A percentile compares a stretch with the other conserved stretches of the same genome.
phyloP scores from a whole-genome alignment of 108 stramenopile genomes.

The Epithemia pelagica region DNA sequence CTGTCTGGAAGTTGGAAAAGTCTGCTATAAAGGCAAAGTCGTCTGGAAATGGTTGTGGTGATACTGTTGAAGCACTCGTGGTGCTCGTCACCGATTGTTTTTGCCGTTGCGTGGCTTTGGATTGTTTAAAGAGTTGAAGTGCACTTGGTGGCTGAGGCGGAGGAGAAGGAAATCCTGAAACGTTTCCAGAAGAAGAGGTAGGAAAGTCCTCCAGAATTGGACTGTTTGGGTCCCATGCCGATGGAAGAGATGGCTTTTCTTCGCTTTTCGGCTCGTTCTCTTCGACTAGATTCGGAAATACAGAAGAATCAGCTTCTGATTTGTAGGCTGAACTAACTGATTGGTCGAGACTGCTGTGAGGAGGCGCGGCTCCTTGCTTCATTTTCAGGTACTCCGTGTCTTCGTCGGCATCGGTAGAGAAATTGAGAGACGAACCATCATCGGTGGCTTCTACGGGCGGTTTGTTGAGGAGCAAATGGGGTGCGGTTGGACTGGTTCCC shows the following conservation, averaged over 20 bases:
- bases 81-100: background rate
- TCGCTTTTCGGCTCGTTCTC: background rate
- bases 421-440: background rate
- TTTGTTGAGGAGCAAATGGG: constrained; percentile 4
- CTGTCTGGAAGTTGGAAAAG: background rate
- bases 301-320: background rate
- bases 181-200: background rate
- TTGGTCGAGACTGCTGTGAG: background rate
- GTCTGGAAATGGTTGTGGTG: background rate
- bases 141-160: background rate
- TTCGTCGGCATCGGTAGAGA: background rate
- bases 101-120: background rate
- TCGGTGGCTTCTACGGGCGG: constrained; percentile 1
- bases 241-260: background rate
- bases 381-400: background rate
- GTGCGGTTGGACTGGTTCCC: background rate
- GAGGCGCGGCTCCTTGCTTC: background rate
- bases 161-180: background rate
- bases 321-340: background rate
- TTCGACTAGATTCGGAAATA: background rate
- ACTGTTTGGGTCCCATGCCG: constrained; percentile 3
- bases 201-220: constrained; percentile 1
- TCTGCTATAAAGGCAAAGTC: background rate
- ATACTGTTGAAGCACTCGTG: background rate
- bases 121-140: background rate